Conservation (phyloP, 1,284 basidiomycete species). For the Trichosporon sp. region DNA sequence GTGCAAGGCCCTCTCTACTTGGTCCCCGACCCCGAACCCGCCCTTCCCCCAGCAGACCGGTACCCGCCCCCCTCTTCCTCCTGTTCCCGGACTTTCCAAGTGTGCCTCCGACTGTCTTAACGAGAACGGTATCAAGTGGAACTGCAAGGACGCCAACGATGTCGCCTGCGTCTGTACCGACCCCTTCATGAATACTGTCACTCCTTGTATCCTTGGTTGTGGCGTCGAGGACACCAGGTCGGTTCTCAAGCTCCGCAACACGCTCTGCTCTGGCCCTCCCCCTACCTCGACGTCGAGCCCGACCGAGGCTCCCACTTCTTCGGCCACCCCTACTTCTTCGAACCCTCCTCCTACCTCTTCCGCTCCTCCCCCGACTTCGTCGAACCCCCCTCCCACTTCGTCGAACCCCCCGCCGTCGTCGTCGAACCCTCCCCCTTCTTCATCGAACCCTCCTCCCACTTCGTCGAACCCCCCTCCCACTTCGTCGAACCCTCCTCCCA, state of each 20-base stretch:
- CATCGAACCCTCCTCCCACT: background rate
- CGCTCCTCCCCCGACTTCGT: background rate
- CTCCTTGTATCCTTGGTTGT: background rate
- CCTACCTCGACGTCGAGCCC: background rate
- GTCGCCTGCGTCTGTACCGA: background rate
- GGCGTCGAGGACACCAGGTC: constrained; percentile 1
- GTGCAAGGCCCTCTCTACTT: constrained; percentile 4
- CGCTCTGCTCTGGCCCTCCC: background rate
- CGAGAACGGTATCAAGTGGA: constrained; percentile 10
- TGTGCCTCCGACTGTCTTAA: constrained; percentile 6
- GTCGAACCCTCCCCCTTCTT: background rate
- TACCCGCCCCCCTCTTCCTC: constrained; percentile 5
- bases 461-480: background rate
- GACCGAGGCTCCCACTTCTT: no score
- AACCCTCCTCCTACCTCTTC: background rate
- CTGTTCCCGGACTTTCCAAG: background rate
- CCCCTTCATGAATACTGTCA: constrained; percentile 12
- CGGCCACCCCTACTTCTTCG: background rate
- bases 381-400: background rate
- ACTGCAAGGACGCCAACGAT: constrained; percentile 1
- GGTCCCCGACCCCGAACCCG: background rate
- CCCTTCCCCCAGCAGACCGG: constrained; percentile 3
- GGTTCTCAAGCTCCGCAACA: constrained; percentile 6
- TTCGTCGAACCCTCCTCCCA: background rate
- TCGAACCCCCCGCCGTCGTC: background rate